These are phyloP conservation scores for Nigrospora osmanthi DNA, from an alignment of 2,329 filamentous ascomycete genomes.

Conservation along the genomic window DNA sequence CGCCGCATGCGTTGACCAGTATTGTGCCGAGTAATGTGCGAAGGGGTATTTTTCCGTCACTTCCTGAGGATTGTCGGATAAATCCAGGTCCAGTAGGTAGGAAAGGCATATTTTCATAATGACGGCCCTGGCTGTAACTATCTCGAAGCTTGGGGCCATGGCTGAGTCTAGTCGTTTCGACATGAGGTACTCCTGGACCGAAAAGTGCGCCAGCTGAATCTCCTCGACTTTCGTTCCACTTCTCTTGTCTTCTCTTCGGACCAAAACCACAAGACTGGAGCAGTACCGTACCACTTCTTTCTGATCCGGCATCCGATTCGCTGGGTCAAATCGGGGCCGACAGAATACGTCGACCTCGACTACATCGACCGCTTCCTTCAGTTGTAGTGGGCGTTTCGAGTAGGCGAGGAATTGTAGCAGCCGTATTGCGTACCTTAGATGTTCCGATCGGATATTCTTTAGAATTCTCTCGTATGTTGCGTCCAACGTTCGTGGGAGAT, in stretches of 20 bases:
- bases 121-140: slow-evolving; percentile 4
- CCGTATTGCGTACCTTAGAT: slow-evolving; percentile 2
- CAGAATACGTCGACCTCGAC: slow-evolving; percentile 15
- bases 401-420: slow-evolving; percentile 13
- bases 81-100: slow-evolving; percentile 12
- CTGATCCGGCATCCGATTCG: slow-evolving; percentile 12
- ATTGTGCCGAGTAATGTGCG: slow-evolving; percentile 11
- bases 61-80: background rate
- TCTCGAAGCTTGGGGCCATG: slow-evolving; percentile 3
- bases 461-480: slow-evolving; percentile 11
- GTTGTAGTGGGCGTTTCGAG: slow-evolving; percentile 13
- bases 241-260: slow-evolving; percentile 2
- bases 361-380: slow-evolving; percentile 18
- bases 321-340: slow-evolving; percentile 13
- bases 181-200: slow-evolving; percentile 19
- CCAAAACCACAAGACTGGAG: slow-evolving; percentile 8
- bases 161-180: slow-evolving; percentile 10
- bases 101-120: slow-evolving; percentile 14
- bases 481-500: slow-evolving; percentile 9
- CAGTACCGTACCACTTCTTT: slow-evolving; percentile 10
- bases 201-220: slow-evolving; percentile 20
- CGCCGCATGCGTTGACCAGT: slow-evolving; percentile 10
- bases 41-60: slow-evolving; percentile 7
- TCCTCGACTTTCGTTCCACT: background rate
- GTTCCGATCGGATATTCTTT: background rate